Percentiles rank a stretch among this genome's conserved stretches.
Conservation (phyloP, 1,284 basidiomycete species). For the Tylopilus sp. region DNA sequence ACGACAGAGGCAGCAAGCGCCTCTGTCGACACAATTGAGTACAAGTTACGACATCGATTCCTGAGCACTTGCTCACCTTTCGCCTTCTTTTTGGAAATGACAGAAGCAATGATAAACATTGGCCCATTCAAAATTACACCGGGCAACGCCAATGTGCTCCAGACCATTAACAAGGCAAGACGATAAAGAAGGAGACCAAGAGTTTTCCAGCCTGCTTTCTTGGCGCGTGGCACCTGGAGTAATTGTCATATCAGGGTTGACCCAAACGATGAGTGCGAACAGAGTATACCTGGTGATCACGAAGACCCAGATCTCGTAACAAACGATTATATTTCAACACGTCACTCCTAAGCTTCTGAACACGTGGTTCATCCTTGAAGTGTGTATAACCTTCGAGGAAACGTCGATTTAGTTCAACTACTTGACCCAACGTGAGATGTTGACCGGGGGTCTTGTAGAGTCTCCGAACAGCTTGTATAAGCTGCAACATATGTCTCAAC, state of each 20-base stretch:
- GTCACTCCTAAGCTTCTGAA: conserved; percentile 79
- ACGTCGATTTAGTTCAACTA: conserved; percentile 94
- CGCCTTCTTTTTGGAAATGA: conserved; percentile 88
- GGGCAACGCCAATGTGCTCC: conserved; percentile 88
- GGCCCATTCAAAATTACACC: conserved; percentile 95
- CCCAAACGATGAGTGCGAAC: not conserved
- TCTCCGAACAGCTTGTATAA: conserved; percentile 94
- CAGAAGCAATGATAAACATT: conserved; percentile 90
- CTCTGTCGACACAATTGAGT: conserved; percentile 52
- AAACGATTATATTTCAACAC: conserved; percentile 95
- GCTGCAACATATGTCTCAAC: conserved; percentile 41
- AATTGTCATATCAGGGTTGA: too few species aligned
- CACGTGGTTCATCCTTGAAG: conserved; percentile 92
- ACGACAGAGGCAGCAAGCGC: conserved; percentile 95
- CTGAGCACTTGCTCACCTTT: conserved; percentile 58
- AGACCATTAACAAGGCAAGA: conserved; percentile 75
- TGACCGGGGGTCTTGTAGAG: conserved; percentile 96
- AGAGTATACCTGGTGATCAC: conserved; percentile 88
- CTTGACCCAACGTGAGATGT: conserved; percentile 91
- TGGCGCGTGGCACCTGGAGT: conserved; percentile 72
- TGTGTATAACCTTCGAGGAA: conserved; percentile 92
- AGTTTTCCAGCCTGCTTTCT: conserved; percentile 86
- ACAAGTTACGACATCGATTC: conserved; percentile 1
- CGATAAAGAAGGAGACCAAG: conserved; percentile 86
- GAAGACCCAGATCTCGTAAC: conserved; percentile 90